Evolutionary conservation across 257 asterid species (phyloP), one percentile per base, ranked within the genome.

Genomic region (Ocimum tenuiflorum): DNA sequence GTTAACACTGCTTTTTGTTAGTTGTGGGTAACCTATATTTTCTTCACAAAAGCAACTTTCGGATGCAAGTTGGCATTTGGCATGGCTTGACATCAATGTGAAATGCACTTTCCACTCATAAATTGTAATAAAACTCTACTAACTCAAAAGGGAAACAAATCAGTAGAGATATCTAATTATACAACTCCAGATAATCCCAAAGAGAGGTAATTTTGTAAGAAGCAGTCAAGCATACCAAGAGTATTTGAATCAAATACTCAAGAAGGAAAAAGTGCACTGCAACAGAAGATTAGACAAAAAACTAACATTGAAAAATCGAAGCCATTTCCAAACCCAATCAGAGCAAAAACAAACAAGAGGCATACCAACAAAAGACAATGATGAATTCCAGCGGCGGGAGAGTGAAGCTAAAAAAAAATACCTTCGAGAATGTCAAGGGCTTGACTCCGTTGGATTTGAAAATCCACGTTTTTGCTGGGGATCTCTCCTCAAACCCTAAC

Each of bases 401-500:
- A 72, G 42, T 48, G 3, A n/a, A n/a, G n/a, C 52, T 41, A 29
- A 43, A 39, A 20, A n/a, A 20, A 20, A 14, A 55, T 49, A 73
- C 78, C 78, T 68, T 42, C 9, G 70, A 63, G 60, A 43, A 35
- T 20, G 20, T 8, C 8, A 3, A 33, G 38, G 41, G 27, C 18
- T 23, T 13, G 24, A 58, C 77, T 74, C 45, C n/a, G n/a, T n/a
- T n/a, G 57, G 52, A 33, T 55, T 74, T 20, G 62, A 60, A 57
- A 71, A 63, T 31, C 22, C 10, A 7, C 46, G 14, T 6, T 0
- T 31, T 23, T 11, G 24, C 49, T 51, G 58, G 23, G 75, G 73
- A 71, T 62, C 73, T 57, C 70, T 57, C 67, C 73, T 39, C 67
- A 74, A 78, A 79, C 78, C 83, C 83, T 71, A 75, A 49, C 60